A percentile compares a stretch with the other conserved stretches of the same genome.
Conservation (phyloP, 306 rosid genomes). For the Dicorynia guianensis region DNA sequence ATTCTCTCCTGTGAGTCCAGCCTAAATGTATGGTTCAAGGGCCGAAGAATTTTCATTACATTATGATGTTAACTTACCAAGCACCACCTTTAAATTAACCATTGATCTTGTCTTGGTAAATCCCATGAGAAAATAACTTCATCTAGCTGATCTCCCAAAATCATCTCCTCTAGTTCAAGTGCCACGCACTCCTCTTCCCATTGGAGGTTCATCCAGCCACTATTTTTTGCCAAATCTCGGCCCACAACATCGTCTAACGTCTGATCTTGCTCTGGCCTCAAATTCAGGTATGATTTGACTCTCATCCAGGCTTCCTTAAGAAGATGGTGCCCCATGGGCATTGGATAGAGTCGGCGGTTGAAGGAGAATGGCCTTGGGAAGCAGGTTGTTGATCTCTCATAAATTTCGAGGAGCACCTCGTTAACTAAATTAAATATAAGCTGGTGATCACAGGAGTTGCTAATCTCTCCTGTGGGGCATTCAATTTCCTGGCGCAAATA, state of each 20-base stretch:
- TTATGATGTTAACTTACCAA: not conserved
- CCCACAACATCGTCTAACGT: conserved; percentile 78
- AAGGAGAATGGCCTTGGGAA: conserved; percentile 67
- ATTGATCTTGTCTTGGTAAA: not conserved
- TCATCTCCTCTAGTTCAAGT: conserved; percentile 78
- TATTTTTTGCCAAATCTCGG: conserved; percentile 62
- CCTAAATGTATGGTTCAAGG: not conserved
- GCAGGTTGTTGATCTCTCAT: conserved; percentile 62
- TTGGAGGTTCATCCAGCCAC: conserved; percentile 80
- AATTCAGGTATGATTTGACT: conserved; percentile 50
- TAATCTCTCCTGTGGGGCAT: conserved; percentile 39
- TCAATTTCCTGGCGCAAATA: conserved; percentile 50
- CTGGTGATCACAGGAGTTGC: conserved; percentile 50
- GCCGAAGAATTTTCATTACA: conserved; percentile 9
- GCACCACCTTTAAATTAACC: conserved; percentile 2
- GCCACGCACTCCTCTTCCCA: conserved; percentile 72
- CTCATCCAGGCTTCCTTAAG: conserved; percentile 61
- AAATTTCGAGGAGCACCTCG: conserved; percentile 59
- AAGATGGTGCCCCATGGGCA: conserved; percentile 62
- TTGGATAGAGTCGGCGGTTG: conserved; percentile 53
- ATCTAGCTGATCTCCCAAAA: conserved; percentile 74
- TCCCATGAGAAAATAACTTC: conserved; percentile 59
- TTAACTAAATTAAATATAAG: conserved; percentile 73
- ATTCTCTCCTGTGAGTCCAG: not conserved
- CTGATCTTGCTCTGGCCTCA: conserved; percentile 82